A percentile compares a stretch with the other conserved stretches of the same genome.
phyloP scores from a whole-genome alignment of 2,329 filamentous ascomycete species.

The Ascochyta koolunga region DNA sequence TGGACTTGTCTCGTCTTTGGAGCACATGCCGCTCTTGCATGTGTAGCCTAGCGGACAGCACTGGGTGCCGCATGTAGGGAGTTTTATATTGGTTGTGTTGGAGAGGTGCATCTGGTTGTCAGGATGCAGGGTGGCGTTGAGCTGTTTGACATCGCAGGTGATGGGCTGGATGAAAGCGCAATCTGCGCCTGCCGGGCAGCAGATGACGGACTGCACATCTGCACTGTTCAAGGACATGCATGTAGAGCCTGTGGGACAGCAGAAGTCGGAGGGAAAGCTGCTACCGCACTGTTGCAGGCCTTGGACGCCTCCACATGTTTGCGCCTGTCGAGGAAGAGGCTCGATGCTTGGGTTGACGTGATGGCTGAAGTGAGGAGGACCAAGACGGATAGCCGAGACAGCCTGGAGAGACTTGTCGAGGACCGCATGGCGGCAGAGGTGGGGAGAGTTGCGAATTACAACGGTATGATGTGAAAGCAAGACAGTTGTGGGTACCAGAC shows the following conservation, averaged over 20 bases:
- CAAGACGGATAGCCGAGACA: conserved; percentile 43
- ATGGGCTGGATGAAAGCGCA: conserved; percentile 70
- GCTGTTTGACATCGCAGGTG: conserved; percentile 66
- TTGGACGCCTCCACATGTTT: conserved; percentile 58
- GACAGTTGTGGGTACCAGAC: conserved; percentile 8
- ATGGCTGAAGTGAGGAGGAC: conserved; percentile 38
- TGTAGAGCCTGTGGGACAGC: conserved; percentile 61
- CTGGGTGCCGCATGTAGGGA: conserved; percentile 62
- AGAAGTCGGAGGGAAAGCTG: conserved; percentile 68
- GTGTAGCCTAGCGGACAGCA: conserved; percentile 78
- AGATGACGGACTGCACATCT: conserved; percentile 70
- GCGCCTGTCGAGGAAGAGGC: conserved; percentile 39
- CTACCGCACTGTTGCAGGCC: conserved; percentile 60
- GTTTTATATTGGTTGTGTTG: conserved; percentile 58
- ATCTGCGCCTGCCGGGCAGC: conserved; percentile 65
- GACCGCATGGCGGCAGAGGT: conserved; percentile 33
- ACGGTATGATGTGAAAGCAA: neutral
- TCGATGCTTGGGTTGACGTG: conserved; percentile 32
- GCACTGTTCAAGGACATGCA: conserved; percentile 67
- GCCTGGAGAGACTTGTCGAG: conserved; percentile 33
- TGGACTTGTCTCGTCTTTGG: conserved; percentile 51
- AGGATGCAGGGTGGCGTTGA: conserved; percentile 65
- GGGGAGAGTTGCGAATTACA: neutral
- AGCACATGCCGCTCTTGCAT: conserved; percentile 63
- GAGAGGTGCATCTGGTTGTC: conserved; percentile 70